Evolutionary conservation across 2,329 filamentous ascomycete genomes (phyloP).

Genomic region (Epicoccum sorghinum): DNA sequence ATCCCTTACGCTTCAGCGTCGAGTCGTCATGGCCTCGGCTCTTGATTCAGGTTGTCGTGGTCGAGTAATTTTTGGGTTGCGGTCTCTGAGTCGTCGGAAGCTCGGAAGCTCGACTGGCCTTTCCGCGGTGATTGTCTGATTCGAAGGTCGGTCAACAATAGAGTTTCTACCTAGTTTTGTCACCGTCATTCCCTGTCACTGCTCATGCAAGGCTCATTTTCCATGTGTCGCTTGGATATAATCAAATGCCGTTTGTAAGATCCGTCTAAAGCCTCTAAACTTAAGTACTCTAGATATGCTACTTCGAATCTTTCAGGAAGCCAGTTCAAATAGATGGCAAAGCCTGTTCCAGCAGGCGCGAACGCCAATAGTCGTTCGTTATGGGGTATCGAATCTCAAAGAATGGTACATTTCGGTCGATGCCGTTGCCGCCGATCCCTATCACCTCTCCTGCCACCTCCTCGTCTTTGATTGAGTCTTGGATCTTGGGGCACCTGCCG

Average conservation of each 20-base stretch:
- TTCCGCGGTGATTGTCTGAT: conserved; percentile 2
- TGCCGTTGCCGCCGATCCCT: conserved; percentile 20
- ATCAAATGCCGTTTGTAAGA: conserved; percentile 27
- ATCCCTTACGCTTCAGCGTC: conserved; percentile 1
- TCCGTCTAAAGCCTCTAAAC: conserved; percentile 30
- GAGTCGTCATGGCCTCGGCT: neutral
- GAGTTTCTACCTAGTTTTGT: conserved; percentile 3
- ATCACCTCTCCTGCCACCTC: conserved; percentile 11
- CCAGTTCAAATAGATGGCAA: conserved; percentile 1
- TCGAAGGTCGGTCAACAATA: neutral
- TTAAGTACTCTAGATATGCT: conserved; percentile 19
- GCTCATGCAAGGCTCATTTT: neutral
- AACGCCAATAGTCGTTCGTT: conserved; percentile 22
- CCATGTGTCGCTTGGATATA: conserved; percentile 1
- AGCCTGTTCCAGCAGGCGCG: conserved; percentile 33
- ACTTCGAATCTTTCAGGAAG: conserved; percentile 1
- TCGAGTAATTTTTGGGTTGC: conserved; percentile 11
- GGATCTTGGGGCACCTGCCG: conserved; percentile 26
- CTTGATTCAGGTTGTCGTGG: conserved; percentile 8
- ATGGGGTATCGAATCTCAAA: conserved; percentile 35
- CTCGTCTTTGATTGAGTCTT: conserved; percentile 10
- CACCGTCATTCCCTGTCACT: neutral
- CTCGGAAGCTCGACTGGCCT: conserved; percentile 1
- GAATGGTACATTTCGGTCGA: conserved; percentile 36
- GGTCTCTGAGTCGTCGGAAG: neutral